Evolutionary conservation across 2,329 filamentous ascomycete genomes (phyloP).

Genomic region (Penicillium sp.): DNA sequence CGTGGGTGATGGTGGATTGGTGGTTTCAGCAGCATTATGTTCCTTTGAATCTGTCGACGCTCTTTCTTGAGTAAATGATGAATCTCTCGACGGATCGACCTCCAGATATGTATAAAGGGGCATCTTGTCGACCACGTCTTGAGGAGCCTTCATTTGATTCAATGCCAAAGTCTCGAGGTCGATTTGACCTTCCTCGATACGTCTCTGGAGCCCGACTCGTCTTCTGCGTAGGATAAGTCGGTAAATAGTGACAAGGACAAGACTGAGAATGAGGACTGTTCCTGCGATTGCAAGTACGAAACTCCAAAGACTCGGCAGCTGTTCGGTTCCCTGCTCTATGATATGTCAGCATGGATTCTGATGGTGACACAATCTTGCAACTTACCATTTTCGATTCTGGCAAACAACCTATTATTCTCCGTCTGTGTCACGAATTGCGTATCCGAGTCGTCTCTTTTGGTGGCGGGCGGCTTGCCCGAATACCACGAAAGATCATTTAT

Average conservation of each 20-base stretch:
- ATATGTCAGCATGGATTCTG: constrained; percentile 46
- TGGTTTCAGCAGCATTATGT: constrained; percentile 1
- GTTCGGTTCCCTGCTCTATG: constrained; percentile 34
- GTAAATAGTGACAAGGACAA: constrained; percentile 64
- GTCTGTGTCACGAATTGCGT: neutral
- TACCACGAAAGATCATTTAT: constrained; percentile 71
- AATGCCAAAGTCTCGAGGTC: constrained; percentile 84
- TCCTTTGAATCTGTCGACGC: constrained; percentile 3
- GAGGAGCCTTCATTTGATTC: constrained; percentile 73
- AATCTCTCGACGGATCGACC: constrained; percentile 20
- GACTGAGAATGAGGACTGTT: constrained; percentile 69
- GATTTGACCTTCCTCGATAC: constrained; percentile 73
- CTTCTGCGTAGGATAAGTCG: constrained; percentile 71
- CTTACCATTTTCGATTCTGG: constrained; percentile 47
- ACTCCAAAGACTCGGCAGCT: constrained; percentile 73
- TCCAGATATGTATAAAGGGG: constrained; percentile 71
- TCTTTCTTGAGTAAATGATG: constrained; percentile 3
- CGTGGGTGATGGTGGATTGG: neutral
- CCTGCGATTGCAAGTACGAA: constrained; percentile 74
- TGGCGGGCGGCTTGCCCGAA: constrained; percentile 65
- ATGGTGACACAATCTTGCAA: neutral
- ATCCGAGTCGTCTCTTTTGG: constrained; percentile 36
- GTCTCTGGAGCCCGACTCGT: constrained; percentile 62
- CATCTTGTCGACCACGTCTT: constrained; percentile 65
- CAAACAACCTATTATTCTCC: constrained; percentile 44